phyloP scores from a whole-genome alignment of 345 rosid species.

The Hibiscus mutabilis region DNA sequence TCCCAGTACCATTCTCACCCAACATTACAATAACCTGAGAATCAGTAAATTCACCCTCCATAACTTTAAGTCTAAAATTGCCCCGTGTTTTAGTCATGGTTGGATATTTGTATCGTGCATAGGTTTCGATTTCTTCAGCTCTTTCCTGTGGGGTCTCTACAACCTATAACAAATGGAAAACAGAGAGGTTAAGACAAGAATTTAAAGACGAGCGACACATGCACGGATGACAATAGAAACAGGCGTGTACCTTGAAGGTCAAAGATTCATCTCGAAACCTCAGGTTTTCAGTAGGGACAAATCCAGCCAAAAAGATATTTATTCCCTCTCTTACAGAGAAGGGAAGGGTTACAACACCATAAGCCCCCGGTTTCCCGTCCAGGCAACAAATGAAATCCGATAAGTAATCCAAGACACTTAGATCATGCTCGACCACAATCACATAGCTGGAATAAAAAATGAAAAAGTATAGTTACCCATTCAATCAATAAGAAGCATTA shows the following conservation, averaged over 20 bases:
- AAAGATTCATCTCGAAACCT: constrained; percentile 81
- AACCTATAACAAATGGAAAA: constrained; percentile 37
- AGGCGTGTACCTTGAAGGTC: constrained; percentile 61
- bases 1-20: constrained; percentile 99
- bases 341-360: constrained; percentile 97
- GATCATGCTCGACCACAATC: constrained; percentile 98
- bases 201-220: constrained; percentile 1
- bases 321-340: constrained; percentile 97
- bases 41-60: constrained; percentile 89
- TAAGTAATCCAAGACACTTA: constrained; percentile 89
- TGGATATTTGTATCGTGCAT: constrained; percentile 91
- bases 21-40: constrained; percentile 96
- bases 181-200: not conserved
- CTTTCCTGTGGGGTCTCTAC: constrained; percentile 96
- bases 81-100: constrained; percentile 90
- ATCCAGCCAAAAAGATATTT: constrained; percentile 86
- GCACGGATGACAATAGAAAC: not conserved
- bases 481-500: not conserved
- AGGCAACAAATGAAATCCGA: constrained; percentile 92
- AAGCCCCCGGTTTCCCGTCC: constrained; percentile 96
- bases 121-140: constrained; percentile 83
- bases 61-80: constrained; percentile 61
- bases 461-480: not conserved
- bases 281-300: constrained; percentile 90
- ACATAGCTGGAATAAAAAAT: constrained; percentile 65